Evolutionary conservation across 192 early-diverging fungal species (phyloP).

Genomic region (Allomyces macrogynus): DNA sequence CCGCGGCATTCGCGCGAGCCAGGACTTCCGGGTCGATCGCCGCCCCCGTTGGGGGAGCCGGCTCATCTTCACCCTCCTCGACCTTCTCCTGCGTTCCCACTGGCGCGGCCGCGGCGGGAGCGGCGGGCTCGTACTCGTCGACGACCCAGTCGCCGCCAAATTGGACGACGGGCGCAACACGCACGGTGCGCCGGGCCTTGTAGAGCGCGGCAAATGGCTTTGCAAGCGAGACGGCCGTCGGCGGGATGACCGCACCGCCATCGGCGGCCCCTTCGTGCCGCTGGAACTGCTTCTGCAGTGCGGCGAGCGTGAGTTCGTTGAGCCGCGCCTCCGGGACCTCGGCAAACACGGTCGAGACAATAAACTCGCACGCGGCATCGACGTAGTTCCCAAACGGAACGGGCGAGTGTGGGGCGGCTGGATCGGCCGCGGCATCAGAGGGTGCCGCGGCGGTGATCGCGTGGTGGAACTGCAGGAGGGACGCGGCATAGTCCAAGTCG

Average conservation of each 20-base stretch:
- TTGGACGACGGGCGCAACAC: background rate
- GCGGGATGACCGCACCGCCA: background rate
- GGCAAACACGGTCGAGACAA: no score
- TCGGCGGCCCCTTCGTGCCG: background rate
- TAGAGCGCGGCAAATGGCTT: background rate
- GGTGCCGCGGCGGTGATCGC: no score
- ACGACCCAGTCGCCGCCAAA: background rate
- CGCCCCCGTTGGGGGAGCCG: background rate
- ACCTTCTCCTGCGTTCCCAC: background rate
- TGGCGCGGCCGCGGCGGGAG: background rate
- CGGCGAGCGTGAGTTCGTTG: background rate
- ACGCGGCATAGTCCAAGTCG: background rate
- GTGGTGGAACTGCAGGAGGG: no score
- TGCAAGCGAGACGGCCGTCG: background rate
- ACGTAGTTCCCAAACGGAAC: background rate
- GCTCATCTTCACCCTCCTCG: background rate
- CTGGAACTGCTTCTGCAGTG: background rate
- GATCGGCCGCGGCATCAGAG: no score
- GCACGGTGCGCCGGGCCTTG: background rate
- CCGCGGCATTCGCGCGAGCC: background rate
- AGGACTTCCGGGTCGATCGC: background rate
- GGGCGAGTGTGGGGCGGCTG: no score
- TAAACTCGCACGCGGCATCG: background rate
- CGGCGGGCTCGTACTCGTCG: background rate
- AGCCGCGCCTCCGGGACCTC: no score